Evolutionary conservation across 768 basidiomycete genomes (phyloP), one percentile per base, ranked within the genome.

Genomic region (Pisolithus marmoratus): DNA sequence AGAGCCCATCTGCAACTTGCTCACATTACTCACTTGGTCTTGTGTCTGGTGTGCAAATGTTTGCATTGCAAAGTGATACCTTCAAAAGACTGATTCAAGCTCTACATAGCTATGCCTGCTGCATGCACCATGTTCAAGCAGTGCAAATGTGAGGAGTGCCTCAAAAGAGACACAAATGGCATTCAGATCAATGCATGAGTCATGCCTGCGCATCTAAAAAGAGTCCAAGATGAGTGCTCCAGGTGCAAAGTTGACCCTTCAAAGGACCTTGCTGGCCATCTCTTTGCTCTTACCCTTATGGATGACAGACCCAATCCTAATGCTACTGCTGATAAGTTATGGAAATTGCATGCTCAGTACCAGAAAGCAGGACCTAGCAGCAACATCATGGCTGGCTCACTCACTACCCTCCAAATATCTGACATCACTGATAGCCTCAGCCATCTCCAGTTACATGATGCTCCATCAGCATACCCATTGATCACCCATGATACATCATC

Each of bases 91-190:
- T 29, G 8, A 29, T 29, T 29, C 29, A 29, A 29, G 29, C 29
- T 8, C 29, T 29, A 29, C 29, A 9, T 29, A 29, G 29, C 9
- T 14, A 54, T 51, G 46, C 49, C 37, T n/a, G 7, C 31, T 5
- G 49, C 50, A 6, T 14, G 24, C 34, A 22, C 46, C 11, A 8
- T 53, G 8, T 19, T 31, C 11, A 56, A 38, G 15, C n/a, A n/a
- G 22, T 54, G 56, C 36, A 48, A n/a, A 2, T 57, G 56, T 29
- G 29, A 54, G 43, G 38, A 54, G 22, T 54, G 50, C n/a, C 24
- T 49, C 9, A 1, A 24, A 23, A 24, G 19, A 4, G 14, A 48
- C 4, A 19, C 53, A 5, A 48, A 48, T 24, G 52, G 56, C 6
- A 27, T 38, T 2, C 8, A 41, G 6, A 57, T 58, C 40, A 44